Percentiles rank a stretch among this genome's conserved stretches.
These are phyloP conservation scores for Melanomma pulvis-pyrius DNA, from an alignment of 495 filamentous ascomycete genomes.

Conservation along the genomic window DNA sequence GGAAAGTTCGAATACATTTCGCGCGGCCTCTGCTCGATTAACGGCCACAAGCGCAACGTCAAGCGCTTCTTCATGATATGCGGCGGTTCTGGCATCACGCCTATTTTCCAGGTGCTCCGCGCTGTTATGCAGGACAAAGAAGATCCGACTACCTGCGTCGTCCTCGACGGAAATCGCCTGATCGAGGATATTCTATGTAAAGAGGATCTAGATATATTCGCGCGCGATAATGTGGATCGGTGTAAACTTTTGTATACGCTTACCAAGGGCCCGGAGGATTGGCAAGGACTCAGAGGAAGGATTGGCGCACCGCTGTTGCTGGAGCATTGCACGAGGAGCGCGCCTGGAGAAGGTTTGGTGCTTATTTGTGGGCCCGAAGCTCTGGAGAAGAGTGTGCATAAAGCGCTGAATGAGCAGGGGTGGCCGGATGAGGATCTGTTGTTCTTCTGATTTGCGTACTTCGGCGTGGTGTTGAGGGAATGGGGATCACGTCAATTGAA, in stretches of 20 bases:
- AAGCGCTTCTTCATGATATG: conserved; percentile 85
- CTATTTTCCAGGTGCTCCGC: conserved; percentile 84
- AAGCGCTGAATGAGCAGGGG: conserved; percentile 66
- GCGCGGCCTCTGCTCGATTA: conserved; percentile 64
- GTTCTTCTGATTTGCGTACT: conserved; percentile 65
- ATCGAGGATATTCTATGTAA: conserved; percentile 84
- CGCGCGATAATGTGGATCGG: conserved; percentile 52
- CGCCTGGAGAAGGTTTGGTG: conserved; percentile 60
- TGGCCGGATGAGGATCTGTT: conserved; percentile 81
- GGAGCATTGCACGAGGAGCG: conserved; percentile 57
- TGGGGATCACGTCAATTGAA: not conserved
- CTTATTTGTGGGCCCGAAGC: conserved; percentile 82
- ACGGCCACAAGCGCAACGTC: conserved; percentile 61
- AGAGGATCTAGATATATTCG: conserved; percentile 71
- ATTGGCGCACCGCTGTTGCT: conserved; percentile 65
- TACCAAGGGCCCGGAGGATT: conserved; percentile 62
- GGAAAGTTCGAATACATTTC: conserved; percentile 85
- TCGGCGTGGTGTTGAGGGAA: not conserved
- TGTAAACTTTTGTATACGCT: conserved; percentile 75
- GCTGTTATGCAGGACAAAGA: conserved; percentile 66
- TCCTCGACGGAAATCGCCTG: conserved; percentile 78
- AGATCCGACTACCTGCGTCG: conserved; percentile 65
- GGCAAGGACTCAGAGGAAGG: conserved; percentile 72
- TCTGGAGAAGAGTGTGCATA: conserved; percentile 71
- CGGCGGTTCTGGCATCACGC: conserved; percentile 86